These are phyloP conservation scores for Erodium trifolium DNA, from an alignment of 441 rosid species.

Conservation along the genomic window DNA sequence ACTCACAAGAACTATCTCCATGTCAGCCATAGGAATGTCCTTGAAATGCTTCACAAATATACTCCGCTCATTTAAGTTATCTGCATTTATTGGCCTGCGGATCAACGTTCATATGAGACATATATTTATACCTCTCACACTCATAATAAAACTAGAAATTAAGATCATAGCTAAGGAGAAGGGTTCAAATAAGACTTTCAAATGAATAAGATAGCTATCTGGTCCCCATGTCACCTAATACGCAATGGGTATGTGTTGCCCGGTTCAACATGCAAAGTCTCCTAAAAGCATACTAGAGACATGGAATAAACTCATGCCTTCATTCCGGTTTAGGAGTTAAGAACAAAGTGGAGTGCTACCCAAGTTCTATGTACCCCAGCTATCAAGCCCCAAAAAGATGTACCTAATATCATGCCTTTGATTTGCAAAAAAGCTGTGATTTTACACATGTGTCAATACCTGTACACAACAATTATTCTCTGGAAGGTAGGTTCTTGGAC, in stretches of 20 bases:
- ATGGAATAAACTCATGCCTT: constrained; percentile 8
- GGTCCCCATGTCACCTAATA: background rate
- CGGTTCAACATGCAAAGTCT: constrained; percentile 2
- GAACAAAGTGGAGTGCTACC: too few species aligned
- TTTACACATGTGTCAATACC: constrained; percentile 30
- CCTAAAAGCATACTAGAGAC: background rate
- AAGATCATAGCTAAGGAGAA: constrained; percentile 4
- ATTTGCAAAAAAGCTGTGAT: too few species aligned
- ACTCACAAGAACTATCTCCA: constrained; percentile 96
- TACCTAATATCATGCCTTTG: background rate
- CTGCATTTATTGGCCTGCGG: constrained; percentile 52
- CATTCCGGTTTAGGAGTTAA: background rate
- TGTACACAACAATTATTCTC: constrained; percentile 87
- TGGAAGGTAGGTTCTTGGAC: constrained; percentile 95
- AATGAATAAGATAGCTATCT: background rate
- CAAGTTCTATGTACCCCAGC: background rate
- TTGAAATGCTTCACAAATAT: constrained; percentile 88
- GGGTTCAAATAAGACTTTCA: background rate
- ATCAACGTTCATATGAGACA: constrained; percentile 21
- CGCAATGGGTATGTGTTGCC: background rate
- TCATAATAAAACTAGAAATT: constrained; percentile 7
- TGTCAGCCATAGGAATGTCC: constrained; percentile 95
- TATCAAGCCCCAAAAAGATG: background rate
- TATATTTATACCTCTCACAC: constrained; percentile 4
- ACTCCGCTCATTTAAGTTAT: constrained; percentile 42